Evolutionary conservation across 768 basidiomycete genomes (phyloP).

Genomic region (Termitomyces sp.): DNA sequence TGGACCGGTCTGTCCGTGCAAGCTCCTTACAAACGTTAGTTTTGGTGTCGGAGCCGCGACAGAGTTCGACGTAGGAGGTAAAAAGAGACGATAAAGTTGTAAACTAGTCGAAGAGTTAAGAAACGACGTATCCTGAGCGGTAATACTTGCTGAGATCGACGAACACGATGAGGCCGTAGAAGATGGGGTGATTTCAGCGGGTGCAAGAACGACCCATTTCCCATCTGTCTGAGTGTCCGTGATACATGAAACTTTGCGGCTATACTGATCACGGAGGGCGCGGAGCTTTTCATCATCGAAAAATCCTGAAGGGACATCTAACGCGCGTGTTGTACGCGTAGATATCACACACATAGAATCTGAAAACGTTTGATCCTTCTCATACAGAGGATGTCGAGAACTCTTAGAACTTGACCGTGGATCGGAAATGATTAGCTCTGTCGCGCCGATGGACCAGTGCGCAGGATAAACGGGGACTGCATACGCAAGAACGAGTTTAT

Average conservation of each 20-base stretch:
- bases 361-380: conserved; percentile 3
- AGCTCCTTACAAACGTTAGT: conserved; percentile 64
- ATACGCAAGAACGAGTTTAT: conserved; percentile 74
- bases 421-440: conserved; percentile 65
- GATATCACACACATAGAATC: conserved; percentile 44
- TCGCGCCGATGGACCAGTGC: conserved; percentile 76
- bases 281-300: conserved; percentile 61
- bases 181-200: conserved; percentile 34
- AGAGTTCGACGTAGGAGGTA: conserved; percentile 44
- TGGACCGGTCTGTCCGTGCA: conserved; percentile 67
- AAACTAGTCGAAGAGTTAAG: conserved; percentile 44
- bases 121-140: conserved; percentile 1
- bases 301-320: conserved; percentile 71
- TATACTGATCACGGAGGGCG: conserved; percentile 70
- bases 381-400: conserved; percentile 13
- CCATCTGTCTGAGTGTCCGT: conserved; percentile 80
- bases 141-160: conserved; percentile 2
- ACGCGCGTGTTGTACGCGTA: conserved; percentile 61
- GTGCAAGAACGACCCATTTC: conserved; percentile 78
- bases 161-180: conserved; percentile 15
- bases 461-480: conserved; percentile 73
- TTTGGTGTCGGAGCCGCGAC: conserved; percentile 52
- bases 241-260: conserved; percentile 64
- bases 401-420: conserved; percentile 13
- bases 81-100: conserved; percentile 70